Evolutionary conservation across 2,329 filamentous ascomycete genomes (phyloP), one percentile per base, ranked within the genome.

Genomic region (Cercospora sp.): DNA sequence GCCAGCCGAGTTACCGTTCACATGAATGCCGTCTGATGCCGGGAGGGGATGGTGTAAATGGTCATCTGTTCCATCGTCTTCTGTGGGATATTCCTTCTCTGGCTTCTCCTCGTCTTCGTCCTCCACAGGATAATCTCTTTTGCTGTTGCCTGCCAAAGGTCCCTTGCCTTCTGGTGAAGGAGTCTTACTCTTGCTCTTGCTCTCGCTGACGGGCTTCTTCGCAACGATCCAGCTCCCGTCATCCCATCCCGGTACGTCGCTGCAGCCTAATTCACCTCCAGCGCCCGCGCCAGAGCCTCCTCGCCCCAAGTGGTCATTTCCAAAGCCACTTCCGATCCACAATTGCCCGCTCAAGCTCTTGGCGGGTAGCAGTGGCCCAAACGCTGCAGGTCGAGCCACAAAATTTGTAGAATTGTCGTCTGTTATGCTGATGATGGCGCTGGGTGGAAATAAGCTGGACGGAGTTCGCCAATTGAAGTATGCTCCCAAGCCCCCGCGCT

Each of bases 401-500:
- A 99, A 99, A 74, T 96, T 96, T 12, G 95, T 99, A 73, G 93
- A 97, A 80, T 99, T 99, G 81, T 99, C 95, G 80, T 98, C 93
- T 76, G 94, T 97, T 69, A 99, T 86, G 79, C 92, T 97, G 78
- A 99, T 97, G 75, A 96, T 91, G 59, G 95, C 95, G 72, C 95
- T 97, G 3, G 94, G 94, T 4, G 94, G 94, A 78, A 99, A 99
- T 23, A 99, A 88, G 20, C 92, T 93, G 71, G 94, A 92, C 0
- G 94, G 83, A 9, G 81, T 80, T n/a, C 81, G 80, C 78, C 83
- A 84, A 67, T 81, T 83, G 74, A 83, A 84, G 69, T 82, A 77
- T 33, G 83, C 75, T 39, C 78, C 77, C 31, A 83, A 69, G 66
- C 72, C 73, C 70, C 76, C 71, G 55, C 78, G 75, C 57, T 77